Evolutionary conservation across 768 basidiomycete genomes (phyloP), one percentile per base, ranked within the genome.

Genomic region (Rhodotorula kratochvilovae): DNA sequence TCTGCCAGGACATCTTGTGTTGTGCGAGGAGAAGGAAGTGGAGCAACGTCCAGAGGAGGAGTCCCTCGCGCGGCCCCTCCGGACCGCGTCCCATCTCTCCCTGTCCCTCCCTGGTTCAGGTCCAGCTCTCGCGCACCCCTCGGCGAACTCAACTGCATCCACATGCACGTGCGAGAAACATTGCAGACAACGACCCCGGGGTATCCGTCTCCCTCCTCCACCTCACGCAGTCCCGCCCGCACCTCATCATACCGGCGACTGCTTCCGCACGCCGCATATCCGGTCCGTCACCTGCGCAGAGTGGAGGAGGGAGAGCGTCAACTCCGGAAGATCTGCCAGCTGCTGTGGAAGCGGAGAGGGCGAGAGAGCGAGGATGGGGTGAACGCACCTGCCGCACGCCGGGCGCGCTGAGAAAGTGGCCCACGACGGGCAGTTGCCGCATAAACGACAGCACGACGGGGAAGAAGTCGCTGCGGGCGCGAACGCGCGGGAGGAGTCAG

Each of bases 361-460:
- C 2, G 29, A 29, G 13, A 39, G 59, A 15, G 11, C n/a, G 31
- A 19, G 21, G 27, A 5, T 16, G 51, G 45, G 42, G n/a, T 46
- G 62, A 69, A 64, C 81, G 73, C 68, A 96, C 95, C 66, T 85
- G 84, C 78, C 90, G 84, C 77, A 98, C 87, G 79, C 90, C 94
- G 1, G 96, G 94, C 73, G 98, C 79, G 10, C 90, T 89, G 59
- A 99, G 81, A 72, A 90, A 80, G 0, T 87, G 91, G 36, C 96
- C 95, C 67, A 99, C 85, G 74, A 96, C 87, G 10, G 96, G 95
- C 57, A 98, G 80, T 82, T 97, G 95, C 66, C 94, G 86, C 73
- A 98, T 82, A 84, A 98, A 97, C n/a, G 92, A 93, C 61, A 99
- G 83, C 66, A 99, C 89, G 70, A 98, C 96, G 12, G 96, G 96